Base-by-base conservation (phyloP, 139 green algal species). In the Parachlorella kessleri region DNA sequence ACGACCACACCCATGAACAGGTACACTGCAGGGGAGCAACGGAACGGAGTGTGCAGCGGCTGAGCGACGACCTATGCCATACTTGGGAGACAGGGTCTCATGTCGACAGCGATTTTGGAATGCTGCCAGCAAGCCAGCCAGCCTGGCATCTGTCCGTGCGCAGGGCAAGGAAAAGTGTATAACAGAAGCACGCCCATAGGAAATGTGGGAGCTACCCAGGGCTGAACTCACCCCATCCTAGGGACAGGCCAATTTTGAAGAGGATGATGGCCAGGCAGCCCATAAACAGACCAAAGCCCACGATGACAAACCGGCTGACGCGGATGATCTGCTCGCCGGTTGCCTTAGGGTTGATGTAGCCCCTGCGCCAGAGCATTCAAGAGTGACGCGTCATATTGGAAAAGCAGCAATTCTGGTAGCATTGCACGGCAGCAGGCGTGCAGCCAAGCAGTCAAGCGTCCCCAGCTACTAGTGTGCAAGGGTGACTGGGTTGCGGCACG, bases 1-100 rank as follows among this genome's bases (percentile, higher is more conserved):
- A 98, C 95, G 38, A 96, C 80, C 41, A 97, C 88, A 41, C 94
- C 94, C 93, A 96, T 96, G 75, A 87, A 85, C 30, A 95, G 80
- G 79, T 96, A 97, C 48, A 59, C 48, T 59, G 48, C 48, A 18
- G 48, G n/a, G n/a, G n/a, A n/a, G n/a, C n/a, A n/a, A n/a, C n/a
- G n/a, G n/a, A n/a, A n/a, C n/a, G n/a, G n/a, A n/a, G n/a, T n/a
- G n/a, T n/a, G n/a, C n/a, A n/a, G n/a, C n/a, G n/a, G n/a, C n/a
- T n/a, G n/a, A n/a, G n/a, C n/a, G n/a, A n/a, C n/a, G n/a, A n/a
- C n/a, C n/a, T n/a, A n/a, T n/a, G n/a, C n/a, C n/a, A n/a, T n/a
- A n/a, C n/a, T n/a, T n/a, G n/a, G n/a, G n/a, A n/a, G n/a, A n/a
- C n/a, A n/a, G n/a, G n/a, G n/a, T n/a, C n/a, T n/a, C n/a, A n/a